Percentiles rank a stretch among this genome's conserved stretches.
Evolutionary conservation across 495 filamentous ascomycete species (phyloP).

Genomic region (Astrocystis sublimbata): DNA sequence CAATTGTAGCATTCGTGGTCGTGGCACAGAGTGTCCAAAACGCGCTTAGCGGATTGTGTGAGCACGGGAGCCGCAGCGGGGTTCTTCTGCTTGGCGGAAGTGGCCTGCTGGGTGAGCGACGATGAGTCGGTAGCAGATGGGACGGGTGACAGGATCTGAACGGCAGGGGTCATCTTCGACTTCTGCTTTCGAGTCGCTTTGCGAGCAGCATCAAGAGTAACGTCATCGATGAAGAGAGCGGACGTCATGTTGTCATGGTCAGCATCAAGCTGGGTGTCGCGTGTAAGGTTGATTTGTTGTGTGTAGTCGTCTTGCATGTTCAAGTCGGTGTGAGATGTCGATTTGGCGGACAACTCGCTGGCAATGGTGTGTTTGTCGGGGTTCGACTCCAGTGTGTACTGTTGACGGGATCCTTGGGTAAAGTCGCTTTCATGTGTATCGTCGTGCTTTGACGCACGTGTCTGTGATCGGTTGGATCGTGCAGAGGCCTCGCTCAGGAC

Average conservation of each 20-base stretch:
- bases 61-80: conserved; percentile 38
- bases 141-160: conserved; percentile 15
- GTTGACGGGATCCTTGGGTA: conserved; percentile 31
- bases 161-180: conserved; percentile 3
- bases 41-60: conserved; percentile 53
- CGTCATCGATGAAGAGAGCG: conserved; percentile 62
- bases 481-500: conserved; percentile 28
- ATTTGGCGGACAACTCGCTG: conserved; percentile 34
- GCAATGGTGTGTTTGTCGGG: conserved; percentile 25
- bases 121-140: conserved; percentile 8
- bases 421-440: conserved; percentile 43
- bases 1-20: conserved; percentile 71
- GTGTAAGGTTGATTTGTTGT: conserved; percentile 43
- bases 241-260: conserved; percentile 45
- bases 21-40: conserved; percentile 56
- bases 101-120: not conserved
- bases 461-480: conserved; percentile 28
- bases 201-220: conserved; percentile 42
- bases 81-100: conserved; percentile 9
- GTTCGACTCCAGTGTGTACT: conserved; percentile 34
- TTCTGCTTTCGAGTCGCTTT: conserved; percentile 28
- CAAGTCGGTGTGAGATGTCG: conserved; percentile 34
- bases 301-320: conserved; percentile 45
- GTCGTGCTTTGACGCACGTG: conserved; percentile 39
- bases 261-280: conserved; percentile 18